phyloP scores from a whole-genome alignment of 345 rosid species.

The Acer saccharum region DNA sequence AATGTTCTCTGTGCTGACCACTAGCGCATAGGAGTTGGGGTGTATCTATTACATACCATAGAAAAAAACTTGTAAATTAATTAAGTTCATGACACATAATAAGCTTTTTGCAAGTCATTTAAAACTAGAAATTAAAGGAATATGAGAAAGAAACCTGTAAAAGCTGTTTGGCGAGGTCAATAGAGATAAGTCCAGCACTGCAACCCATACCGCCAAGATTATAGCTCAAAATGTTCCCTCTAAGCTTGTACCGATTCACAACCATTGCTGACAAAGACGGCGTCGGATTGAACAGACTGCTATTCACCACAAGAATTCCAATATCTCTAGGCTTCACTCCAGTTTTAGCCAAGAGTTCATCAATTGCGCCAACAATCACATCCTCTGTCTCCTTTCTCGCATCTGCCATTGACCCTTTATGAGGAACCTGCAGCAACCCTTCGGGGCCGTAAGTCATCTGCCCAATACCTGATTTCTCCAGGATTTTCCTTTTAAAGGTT shows the following conservation, averaged over 20 bases:
- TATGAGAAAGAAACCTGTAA: conserved; percentile 25
- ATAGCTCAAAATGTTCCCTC: conserved; percentile 39
- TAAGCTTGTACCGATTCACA: conserved; percentile 40
- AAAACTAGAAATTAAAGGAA: neutral
- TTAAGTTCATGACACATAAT: too few relatives aligned
- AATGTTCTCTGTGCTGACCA: conserved; percentile 59
- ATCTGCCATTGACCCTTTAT: conserved; percentile 24
- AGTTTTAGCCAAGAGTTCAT: conserved; percentile 36
- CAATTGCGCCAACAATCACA: conserved; percentile 39
- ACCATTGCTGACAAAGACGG: conserved; percentile 48
- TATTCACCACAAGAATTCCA: conserved; percentile 42
- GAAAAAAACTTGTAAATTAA: too few relatives aligned
- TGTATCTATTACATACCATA: conserved; percentile 34
- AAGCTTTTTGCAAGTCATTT: too few relatives aligned
- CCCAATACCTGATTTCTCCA: conserved; percentile 43
- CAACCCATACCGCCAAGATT: conserved; percentile 49
- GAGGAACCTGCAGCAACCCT: conserved; percentile 21
- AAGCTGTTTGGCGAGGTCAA: conserved; percentile 36
- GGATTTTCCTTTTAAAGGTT: conserved; percentile 35
- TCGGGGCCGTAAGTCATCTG: conserved; percentile 30
- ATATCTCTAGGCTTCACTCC: conserved; percentile 40
- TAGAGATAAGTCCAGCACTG: conserved; percentile 42
- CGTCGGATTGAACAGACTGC: conserved; percentile 39
- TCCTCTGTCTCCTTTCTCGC: conserved; percentile 42
- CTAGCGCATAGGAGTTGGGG: conserved; percentile 54